Conservation (phyloP, 1,284 basidiomycete genomes). For the Trametes sp. region DNA sequence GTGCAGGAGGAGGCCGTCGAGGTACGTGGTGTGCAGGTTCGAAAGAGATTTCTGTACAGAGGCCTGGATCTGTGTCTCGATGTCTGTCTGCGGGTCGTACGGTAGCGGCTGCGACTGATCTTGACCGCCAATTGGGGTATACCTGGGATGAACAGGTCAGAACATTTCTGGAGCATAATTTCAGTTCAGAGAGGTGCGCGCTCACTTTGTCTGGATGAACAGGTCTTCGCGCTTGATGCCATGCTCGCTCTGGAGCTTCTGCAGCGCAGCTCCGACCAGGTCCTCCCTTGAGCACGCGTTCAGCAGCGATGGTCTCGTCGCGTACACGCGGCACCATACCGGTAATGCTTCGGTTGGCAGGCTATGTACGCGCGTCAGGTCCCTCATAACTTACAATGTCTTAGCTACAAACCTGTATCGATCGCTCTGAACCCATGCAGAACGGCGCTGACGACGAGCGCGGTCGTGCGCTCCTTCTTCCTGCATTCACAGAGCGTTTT, state of each 20-base stretch:
- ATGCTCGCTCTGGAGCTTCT: constrained; percentile 47
- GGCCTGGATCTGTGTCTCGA: constrained; percentile 66
- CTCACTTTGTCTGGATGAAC: constrained; percentile 74
- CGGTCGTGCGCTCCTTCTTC: constrained; percentile 77
- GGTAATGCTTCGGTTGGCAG: constrained; percentile 81
- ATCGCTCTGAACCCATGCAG: constrained; percentile 79
- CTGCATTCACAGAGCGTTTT: constrained; percentile 41
- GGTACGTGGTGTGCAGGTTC: constrained; percentile 72
- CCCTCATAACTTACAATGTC: constrained; percentile 11
- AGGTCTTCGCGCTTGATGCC: constrained; percentile 44
- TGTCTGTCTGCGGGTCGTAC: constrained; percentile 63
- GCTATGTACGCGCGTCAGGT: constrained; percentile 51
- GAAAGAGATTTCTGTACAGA: constrained; percentile 72
- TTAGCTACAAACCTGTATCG: constrained; percentile 68
- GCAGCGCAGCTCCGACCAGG: constrained; percentile 76
- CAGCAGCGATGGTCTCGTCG: constrained; percentile 4
- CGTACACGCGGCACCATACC: constrained; percentile 47
- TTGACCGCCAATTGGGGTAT: constrained; percentile 76
- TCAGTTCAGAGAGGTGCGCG: background rate
- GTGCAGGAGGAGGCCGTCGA: constrained; percentile 82
- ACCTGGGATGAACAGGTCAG: constrained; percentile 50
- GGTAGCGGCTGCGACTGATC: constrained; percentile 74
- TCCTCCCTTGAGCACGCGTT: constrained; percentile 63
- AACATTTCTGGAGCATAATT: background rate
- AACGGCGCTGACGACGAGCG: constrained; percentile 75